These are phyloP conservation scores for Sclerotinia subarctica DNA, from an alignment of 2,329 filamentous ascomycete genomes.

Conservation along the genomic window DNA sequence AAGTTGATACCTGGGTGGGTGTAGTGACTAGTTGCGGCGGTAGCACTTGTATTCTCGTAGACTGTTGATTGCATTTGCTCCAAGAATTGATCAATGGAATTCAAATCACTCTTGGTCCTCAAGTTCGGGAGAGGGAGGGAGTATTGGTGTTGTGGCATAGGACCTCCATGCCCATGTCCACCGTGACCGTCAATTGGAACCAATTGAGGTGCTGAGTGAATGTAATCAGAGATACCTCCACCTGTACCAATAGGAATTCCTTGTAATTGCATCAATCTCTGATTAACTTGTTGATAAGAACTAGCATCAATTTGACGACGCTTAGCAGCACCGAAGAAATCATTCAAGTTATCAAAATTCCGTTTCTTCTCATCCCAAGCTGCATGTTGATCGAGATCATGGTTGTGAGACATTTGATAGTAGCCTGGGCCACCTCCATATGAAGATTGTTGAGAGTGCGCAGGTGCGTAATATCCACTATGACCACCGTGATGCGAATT, in stretches of 20 bases:
- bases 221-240: slow-evolving; percentile 54
- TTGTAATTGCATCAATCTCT: slow-evolving; percentile 80
- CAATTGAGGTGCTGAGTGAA: slow-evolving; percentile 49
- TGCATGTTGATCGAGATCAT: slow-evolving; percentile 62
- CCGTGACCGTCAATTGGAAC: slow-evolving; percentile 51
- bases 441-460: slow-evolving; percentile 45
- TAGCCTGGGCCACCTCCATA: slow-evolving; percentile 67
- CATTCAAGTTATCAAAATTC: slow-evolving; percentile 78
- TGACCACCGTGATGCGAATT: slow-evolving; percentile 53
- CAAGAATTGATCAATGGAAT: slow-evolving; percentile 91
- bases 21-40: slow-evolving; percentile 73
- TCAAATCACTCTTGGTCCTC: slow-evolving; percentile 87
- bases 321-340: slow-evolving; percentile 92
- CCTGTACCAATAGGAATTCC: slow-evolving; percentile 58
- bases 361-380: slow-evolving; percentile 75
- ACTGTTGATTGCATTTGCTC: slow-evolving; percentile 96
- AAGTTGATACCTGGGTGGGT: slow-evolving; percentile 52
- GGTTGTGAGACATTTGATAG: slow-evolving; percentile 66
- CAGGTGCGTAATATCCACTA: slow-evolving; percentile 51
- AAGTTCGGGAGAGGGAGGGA: slow-evolving; percentile 84
- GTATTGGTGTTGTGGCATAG: slow-evolving; percentile 73
- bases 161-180: slow-evolving; percentile 44
- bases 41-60: slow-evolving; percentile 85
- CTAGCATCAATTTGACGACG: slow-evolving; percentile 83
- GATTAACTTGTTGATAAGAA: slow-evolving; percentile 88